phyloP scores from a whole-genome alignment of 108 stramenopile genomes.

The Skeletonema potamos region DNA sequence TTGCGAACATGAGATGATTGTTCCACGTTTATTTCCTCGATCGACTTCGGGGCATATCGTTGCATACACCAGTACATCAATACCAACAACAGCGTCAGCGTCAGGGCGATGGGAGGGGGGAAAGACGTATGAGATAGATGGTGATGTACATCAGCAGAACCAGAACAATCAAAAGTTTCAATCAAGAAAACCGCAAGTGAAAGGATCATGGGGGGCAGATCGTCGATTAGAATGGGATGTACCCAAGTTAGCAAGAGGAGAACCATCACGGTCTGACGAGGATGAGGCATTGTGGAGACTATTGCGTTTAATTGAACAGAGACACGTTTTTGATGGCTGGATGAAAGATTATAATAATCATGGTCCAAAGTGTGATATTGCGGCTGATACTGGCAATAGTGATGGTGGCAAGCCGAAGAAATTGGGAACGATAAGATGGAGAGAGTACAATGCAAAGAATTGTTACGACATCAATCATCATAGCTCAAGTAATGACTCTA shows the following conservation, averaged over 20 bases:
- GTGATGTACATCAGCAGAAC: not conserved
- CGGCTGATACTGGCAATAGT: not conserved
- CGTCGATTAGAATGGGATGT: constrained; percentile 10
- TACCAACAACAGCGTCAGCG: no score
- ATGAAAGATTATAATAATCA: not conserved
- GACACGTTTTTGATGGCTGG: constrained; percentile 2
- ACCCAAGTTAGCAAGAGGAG: constrained; percentile 1
- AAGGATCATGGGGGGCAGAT: constrained; percentile 8
- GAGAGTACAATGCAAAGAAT: not conserved
- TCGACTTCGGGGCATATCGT: not conserved
- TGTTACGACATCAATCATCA: not conserved
- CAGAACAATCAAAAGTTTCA: not conserved
- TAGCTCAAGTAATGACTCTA: no score
- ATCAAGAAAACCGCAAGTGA: not conserved
- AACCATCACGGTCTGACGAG: not conserved
- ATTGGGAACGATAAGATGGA: not conserved
- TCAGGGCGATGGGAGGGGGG: not conserved
- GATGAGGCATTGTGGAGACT: constrained; percentile 11
- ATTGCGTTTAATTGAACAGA: constrained; percentile 3
- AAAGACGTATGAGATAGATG: not conserved
- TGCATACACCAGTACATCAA: not conserved
- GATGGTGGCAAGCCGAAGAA: not conserved
- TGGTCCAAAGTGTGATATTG: not conserved
- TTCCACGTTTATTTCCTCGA: not conserved
- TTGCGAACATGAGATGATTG: constrained; percentile 10